Conservation (phyloP, 148 eudicot species). For the Cornus suecica region DNA sequence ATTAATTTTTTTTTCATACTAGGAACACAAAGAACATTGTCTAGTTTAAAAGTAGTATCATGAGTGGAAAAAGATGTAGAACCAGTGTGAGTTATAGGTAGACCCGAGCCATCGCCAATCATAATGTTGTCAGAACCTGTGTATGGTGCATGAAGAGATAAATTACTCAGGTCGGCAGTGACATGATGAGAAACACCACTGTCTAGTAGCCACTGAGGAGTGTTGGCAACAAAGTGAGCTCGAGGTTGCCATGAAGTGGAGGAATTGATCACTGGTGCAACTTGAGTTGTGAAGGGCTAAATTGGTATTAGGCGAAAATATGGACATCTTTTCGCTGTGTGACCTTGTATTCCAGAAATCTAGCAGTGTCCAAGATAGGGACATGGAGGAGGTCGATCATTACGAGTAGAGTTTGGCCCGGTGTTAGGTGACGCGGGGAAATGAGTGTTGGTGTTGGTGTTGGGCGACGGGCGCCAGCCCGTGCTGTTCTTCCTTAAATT, state of each 20-base stretch:
- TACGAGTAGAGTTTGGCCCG: not conserved
- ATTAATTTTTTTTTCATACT: slow-evolving; percentile 7
- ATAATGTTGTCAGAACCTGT: not conserved
- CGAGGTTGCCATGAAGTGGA: not conserved
- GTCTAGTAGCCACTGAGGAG: not conserved
- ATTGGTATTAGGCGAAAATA: not conserved
- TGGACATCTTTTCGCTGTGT: not conserved
- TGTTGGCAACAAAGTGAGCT: not conserved
- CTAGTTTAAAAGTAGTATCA: not conserved
- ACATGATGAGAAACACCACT: slow-evolving; percentile 2
- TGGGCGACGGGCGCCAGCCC: not conserved
- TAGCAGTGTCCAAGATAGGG: slow-evolving; percentile 4
- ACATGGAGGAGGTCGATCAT: not conserved
- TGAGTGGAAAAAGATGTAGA: not conserved
- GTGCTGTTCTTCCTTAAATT: not conserved
- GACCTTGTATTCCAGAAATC: not conserved
- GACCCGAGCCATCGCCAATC: slow-evolving; percentile 6
- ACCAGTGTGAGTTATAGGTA: slow-evolving; percentile 5
- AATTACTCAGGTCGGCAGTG: too few species aligned
- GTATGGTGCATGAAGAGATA: not conserved
- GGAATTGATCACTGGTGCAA: not conserved
- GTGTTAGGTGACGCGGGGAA: not conserved
- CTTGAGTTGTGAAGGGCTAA: not conserved
- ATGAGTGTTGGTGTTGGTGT: not conserved
- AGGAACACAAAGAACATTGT: slow-evolving; percentile 1